A percentile compares a stretch with the other conserved stretches of the same genome.
phyloP scores from a whole-genome alignment of 2,329 filamentous ascomycete genomes.

The Alternaria ventricosa region DNA sequence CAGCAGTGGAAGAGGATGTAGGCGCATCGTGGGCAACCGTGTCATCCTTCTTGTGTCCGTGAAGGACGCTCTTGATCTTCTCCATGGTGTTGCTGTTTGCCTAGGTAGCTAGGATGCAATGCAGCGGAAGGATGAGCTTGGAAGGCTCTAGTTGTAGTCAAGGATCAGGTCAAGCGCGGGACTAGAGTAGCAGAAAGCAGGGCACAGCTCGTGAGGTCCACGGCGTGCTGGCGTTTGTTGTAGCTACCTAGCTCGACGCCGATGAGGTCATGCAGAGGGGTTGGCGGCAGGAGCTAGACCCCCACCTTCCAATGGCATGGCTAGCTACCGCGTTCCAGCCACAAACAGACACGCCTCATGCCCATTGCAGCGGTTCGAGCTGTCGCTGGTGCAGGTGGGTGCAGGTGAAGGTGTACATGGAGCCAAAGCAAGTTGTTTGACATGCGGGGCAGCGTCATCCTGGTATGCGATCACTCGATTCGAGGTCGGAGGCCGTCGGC shows the following conservation, averaged over 20 bases:
- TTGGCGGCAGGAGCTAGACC: constrained; percentile 23
- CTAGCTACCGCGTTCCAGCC: constrained; percentile 8
- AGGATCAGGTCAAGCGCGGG: constrained; percentile 17
- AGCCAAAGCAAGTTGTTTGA: constrained; percentile 2
- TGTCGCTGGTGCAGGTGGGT: neutral
- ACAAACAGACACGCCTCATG: constrained; percentile 14
- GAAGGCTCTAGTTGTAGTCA: constrained; percentile 2
- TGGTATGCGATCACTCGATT: constrained; percentile 7
- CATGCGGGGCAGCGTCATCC: constrained; percentile 16
- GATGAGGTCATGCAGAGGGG: constrained; percentile 24
- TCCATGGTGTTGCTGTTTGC: constrained; percentile 44
- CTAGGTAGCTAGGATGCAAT: constrained; percentile 8
- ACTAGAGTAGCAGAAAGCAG: constrained; percentile 23
- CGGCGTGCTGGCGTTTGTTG: constrained; percentile 24
- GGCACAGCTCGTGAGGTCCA: constrained; percentile 26
- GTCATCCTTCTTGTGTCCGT: constrained; percentile 43
- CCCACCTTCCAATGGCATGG: constrained; percentile 24
- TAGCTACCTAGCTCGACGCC: constrained; percentile 15
- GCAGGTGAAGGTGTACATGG: neutral
- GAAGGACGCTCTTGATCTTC: constrained; percentile 53
- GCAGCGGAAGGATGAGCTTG: constrained; percentile 7
- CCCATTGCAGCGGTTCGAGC: constrained; percentile 18
- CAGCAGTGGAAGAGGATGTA: constrained; percentile 20
- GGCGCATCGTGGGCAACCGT: constrained; percentile 27
- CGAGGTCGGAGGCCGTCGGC: neutral